Evolutionary conservation across 2,329 filamentous ascomycete genomes (phyloP), one percentile per base, ranked within the genome.

Genomic region (Trichoderma lentiforme): DNA sequence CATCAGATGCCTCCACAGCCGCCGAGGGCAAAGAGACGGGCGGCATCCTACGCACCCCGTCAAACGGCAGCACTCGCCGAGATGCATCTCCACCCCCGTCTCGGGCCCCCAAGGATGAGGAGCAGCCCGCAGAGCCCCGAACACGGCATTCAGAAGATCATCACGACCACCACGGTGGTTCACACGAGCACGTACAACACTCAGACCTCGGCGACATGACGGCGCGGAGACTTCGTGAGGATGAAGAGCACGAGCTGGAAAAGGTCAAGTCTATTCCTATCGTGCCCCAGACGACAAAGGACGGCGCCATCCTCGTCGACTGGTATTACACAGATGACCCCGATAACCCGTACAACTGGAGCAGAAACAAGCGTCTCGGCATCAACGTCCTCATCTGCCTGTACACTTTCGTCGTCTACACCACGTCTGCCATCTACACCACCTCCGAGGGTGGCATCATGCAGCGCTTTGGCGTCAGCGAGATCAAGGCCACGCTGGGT

Each of bases 331-430:
- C 84, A 18, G 87, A 89, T 72, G 88, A 89, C 74, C 77, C 81
- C 4, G 86, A 82, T 3, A 88, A 89, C 76, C 87, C 88, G 2
- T 84, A 87, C 73, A 88, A 89, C 77, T 89, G 87, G 87, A 80
- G 81, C 21, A 79, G 81, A 72, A 65, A 74, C 24, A 85, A 84
- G 76, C 83, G 85, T 8, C 71, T 77, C 15, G 77, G 81, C 73
- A 77, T 88, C 56, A 78, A 82, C 3, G 15, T 82, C 56, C 75
- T 87, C 66, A 87, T 86, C 72, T 86, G 85, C 72, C 74, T 88
- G 5, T 90, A 87, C 82, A 91, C 89, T 0, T 87, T 90, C 73
- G 85, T 88, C 28, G 88, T 90, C 71, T 90, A 89, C 79, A 83
- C 82, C 5, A 80, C 81, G 1, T 84, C 81, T 0, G 80, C 84